Conservation (phyloP, 73 alveolate species). For the Stentor coeruleus region DNA sequence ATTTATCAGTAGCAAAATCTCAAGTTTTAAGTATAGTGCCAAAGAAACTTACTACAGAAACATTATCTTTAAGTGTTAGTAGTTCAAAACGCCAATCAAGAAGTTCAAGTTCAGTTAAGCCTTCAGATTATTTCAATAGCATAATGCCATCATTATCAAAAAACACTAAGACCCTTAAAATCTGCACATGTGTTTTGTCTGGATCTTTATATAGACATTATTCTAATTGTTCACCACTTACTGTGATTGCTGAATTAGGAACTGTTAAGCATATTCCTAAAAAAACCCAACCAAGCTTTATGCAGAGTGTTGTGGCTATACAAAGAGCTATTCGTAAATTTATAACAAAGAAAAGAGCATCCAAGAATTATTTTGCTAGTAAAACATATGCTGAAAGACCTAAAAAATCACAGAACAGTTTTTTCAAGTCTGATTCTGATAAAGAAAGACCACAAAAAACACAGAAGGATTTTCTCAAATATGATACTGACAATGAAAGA, state of each 20-base stretch:
- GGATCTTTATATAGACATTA: not conserved
- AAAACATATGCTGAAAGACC: not conserved
- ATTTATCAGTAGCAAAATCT: not conserved
- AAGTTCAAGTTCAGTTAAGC: not conserved
- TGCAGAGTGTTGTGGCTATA: not conserved
- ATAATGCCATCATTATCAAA: not conserved
- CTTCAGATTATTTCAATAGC: slow-evolving; percentile 14
- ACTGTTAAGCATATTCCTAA: not conserved
- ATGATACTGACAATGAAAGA: not conserved
- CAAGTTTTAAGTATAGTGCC: not conserved
- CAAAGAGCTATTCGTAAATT: not conserved
- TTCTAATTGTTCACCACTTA: not conserved
- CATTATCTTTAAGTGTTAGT: not conserved
- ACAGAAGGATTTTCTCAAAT: not conserved
- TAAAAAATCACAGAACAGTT: not conserved
- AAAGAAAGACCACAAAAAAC: not conserved
- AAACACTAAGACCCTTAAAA: not conserved
- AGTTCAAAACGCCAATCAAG: not conserved
- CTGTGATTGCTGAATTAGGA: not conserved
- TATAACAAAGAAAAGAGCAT: not conserved
- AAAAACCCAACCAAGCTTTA: not conserved
- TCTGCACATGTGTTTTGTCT: not conserved
- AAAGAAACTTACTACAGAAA: not conserved
- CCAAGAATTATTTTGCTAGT: not conserved
- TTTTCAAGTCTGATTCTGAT: not conserved